Evolutionary conservation across 108 stramenopile species (phyloP).

Genomic region (Fragilariopsis cylindrus): DNA sequence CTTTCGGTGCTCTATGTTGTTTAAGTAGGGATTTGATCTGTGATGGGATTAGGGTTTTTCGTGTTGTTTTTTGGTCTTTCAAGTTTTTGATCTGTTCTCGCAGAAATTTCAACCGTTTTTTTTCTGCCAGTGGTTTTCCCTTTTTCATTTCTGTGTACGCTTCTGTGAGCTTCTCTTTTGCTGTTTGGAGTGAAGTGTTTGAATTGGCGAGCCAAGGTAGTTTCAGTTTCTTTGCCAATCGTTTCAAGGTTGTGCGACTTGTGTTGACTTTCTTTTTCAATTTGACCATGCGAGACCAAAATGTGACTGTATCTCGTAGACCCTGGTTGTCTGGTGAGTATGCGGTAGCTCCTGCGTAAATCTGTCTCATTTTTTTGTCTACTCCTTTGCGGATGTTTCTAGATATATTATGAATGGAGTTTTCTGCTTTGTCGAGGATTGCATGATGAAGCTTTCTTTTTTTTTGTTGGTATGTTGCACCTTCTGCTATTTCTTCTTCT

Average conservation of each 20-base stretch:
- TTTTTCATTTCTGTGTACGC: no score
- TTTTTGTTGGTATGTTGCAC: no score
- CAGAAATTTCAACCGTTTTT: neutral
- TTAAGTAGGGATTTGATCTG: neutral
- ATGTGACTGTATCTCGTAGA: neutral
- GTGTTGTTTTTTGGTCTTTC: no score
- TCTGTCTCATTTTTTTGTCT: neutral
- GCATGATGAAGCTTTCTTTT: neutral
- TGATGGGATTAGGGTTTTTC: no score
- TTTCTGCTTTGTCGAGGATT: neutral
- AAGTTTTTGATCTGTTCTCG: no score
- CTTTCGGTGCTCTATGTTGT: neutral
- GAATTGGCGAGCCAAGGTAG: neutral
- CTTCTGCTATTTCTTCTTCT: no score
- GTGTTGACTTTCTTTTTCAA: neutral
- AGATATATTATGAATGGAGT: neutral
- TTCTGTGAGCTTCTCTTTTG: no score
- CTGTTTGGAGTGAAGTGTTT: neutral
- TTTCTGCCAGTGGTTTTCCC: neutral
- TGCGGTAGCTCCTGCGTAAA: neutral
- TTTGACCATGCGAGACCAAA: constrained; percentile 4
- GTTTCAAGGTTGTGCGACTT: neutral
- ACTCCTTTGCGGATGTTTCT: neutral
- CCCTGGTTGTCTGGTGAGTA: constrained; percentile 1
- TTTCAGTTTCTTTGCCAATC: neutral